Evolutionary conservation across 164 flowering plant species (phyloP).

Genomic region (Umbellularia californica): DNA sequence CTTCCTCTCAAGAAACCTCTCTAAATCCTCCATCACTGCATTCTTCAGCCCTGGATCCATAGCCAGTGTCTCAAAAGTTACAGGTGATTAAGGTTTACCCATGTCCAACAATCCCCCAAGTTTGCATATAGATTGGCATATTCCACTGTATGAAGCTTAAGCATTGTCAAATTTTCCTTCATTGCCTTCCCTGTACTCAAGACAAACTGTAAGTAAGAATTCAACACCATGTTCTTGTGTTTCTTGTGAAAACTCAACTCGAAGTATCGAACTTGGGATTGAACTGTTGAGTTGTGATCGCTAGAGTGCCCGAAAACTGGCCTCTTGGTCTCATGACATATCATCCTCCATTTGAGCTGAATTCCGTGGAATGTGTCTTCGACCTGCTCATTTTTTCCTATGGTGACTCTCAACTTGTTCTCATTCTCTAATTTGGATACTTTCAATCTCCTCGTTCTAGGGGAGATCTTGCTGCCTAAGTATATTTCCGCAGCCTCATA

Average conservation of each 20-base stretch:
- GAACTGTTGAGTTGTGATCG: not conserved
- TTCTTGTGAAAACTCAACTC: constrained; percentile 14
- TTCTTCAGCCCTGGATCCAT: constrained; percentile 47
- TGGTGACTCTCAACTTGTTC: not conserved
- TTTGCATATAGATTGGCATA: constrained; percentile 7
- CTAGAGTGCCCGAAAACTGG: not conserved
- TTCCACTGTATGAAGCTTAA: constrained; percentile 27
- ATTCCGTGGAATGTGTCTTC: constrained; percentile 12
- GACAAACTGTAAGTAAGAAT: constrained; percentile 33
- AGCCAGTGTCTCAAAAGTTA: constrained; percentile 53
- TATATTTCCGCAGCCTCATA: constrained; percentile 18
- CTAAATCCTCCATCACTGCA: constrained; percentile 47
- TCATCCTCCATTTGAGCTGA: constrained; percentile 12
- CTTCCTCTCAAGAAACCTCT: constrained; percentile 37
- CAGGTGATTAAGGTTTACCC: constrained; percentile 43
- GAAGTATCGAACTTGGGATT: constrained; percentile 20
- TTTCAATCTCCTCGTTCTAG: not conserved
- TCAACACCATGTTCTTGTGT: constrained; percentile 27
- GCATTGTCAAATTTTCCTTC: constrained; percentile 22
- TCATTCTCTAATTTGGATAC: constrained; percentile 8
- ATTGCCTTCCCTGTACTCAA: constrained; percentile 15
- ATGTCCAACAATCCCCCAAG: constrained; percentile 8
- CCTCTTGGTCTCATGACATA: not conserved
- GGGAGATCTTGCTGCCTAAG: constrained; percentile 9
- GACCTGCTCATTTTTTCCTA: constrained; percentile 14